Base-by-base conservation (phyloP, 202 grass and related monocot species). In the Carex arenaria region DNA sequence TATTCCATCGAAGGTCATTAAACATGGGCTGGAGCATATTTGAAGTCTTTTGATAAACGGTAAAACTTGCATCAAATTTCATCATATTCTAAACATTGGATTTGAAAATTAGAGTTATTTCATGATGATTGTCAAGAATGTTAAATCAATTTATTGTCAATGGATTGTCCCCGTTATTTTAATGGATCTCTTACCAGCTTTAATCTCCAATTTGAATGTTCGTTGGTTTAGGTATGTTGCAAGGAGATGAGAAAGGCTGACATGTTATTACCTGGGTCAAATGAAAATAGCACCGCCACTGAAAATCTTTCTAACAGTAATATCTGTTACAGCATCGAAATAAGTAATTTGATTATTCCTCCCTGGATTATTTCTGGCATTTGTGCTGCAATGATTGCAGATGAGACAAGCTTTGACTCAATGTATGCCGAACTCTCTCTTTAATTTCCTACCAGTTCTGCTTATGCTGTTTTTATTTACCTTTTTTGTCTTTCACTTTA, bases 211-310 rank as follows among this genome's bases (percentile, higher is more conserved):
- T 47, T 66, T 42, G 20, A n/a, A 47, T 47, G 7, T 42, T 79
- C 6, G 5, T 40, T 34, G 52, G 59, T 72, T 72, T 72, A 40
- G 93, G 89, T 95, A 49, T 89, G 83, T 89, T 95, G 91, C 67
- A 90, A 89, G 85, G 93, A 95, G 88, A 92, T 90, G 78, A 95
- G 89, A 86, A 93, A 86, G 86, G 93, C 93, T 26, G 89, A 90
- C 79, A 82, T 89, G 5, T 15, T 70, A 54, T 83, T 75, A 32
- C 87, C 74, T 12, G 89, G 89, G 2, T 63, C 47, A 82, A 82
- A 54, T 54, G 62, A 53, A 38, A 32, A 30, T 68, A 84, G 12
- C 10, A 83, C 85, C 22, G 83, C 51, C 11, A 70, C 64, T 61
- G 89, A 88, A 65, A 68, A 93, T 5, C 5, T 69, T 3, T 64